Conservation (phyloP, 768 basidiomycete genomes). For the Austroboletus eburneus region DNA sequence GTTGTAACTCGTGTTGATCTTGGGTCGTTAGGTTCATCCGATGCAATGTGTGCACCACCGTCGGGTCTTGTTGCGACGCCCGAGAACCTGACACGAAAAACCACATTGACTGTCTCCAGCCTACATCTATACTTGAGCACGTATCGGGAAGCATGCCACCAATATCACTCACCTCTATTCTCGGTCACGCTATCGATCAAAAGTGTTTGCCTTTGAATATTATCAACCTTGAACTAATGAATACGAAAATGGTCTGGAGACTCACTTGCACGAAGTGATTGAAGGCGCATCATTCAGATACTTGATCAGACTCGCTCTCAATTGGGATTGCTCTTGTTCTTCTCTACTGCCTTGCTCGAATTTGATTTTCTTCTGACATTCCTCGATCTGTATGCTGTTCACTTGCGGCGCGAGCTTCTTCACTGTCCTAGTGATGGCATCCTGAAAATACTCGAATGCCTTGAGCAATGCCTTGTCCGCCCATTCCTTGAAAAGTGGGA, state of each 20-base stretch:
- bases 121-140: no score
- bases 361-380: background rate
- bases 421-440: background rate
- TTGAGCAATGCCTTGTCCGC: background rate
- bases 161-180: no score
- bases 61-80: slow-evolving; percentile 5
- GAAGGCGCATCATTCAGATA: slow-evolving; percentile 5
- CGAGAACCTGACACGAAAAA: background rate
- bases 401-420: slow-evolving; percentile 10
- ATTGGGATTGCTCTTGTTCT: background rate
- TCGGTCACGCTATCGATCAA: no score
- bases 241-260: background rate
- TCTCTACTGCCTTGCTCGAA: slow-evolving; percentile 4
- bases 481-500: background rate
- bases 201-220: no score
- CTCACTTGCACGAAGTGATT: slow-evolving; percentile 2
- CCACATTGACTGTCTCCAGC: background rate
- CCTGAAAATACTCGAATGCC: background rate
- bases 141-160: no score
- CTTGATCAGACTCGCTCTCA: slow-evolving; percentile 17
- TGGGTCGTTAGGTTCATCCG: slow-evolving; percentile 10
- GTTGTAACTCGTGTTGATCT: slow-evolving; percentile 26
- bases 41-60: slow-evolving; percentile 11
- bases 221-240: no score
- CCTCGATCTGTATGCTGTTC: slow-evolving; percentile 9